phyloP scores from a whole-genome alignment of 169 alveolate species.

The Plasmodium fragile region DNA sequence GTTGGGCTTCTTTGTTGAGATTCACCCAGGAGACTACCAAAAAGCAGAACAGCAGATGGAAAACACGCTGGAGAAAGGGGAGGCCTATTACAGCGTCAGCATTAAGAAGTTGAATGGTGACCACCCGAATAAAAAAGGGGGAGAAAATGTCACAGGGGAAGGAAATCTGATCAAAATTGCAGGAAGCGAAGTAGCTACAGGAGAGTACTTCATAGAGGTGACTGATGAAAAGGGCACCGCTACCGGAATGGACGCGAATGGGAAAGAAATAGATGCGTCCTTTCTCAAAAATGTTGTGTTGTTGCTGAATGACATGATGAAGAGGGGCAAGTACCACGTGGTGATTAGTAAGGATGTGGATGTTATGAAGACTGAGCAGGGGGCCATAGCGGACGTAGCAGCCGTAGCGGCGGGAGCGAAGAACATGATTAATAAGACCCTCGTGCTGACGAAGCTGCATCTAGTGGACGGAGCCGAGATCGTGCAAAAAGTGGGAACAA shows the following conservation, averaged over 20 bases:
- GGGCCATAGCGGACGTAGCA: not conserved
- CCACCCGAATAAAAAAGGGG: not conserved
- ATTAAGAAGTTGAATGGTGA: not conserved
- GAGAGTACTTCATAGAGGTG: conserved; percentile 4
- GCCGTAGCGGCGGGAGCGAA: not conserved
- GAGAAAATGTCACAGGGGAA: not conserved
- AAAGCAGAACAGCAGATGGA: not conserved
- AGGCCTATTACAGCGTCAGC: conserved; percentile 6
- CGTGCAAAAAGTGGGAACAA: not conserved
- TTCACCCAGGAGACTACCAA: not conserved
- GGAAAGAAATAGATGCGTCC: not conserved
- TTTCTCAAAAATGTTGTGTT: conserved; percentile 2
- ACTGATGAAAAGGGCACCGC: not conserved
- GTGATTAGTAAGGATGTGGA: not conserved
- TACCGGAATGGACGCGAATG: conserved; percentile 12
- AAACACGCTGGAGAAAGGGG: not conserved
- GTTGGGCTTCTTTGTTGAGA: not conserved
- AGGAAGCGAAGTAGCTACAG: not conserved
- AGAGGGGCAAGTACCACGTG: conserved; percentile 8
- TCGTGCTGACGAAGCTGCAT: not conserved
- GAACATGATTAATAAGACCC: not conserved
- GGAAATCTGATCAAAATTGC: not conserved
- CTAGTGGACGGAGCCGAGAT: not conserved
- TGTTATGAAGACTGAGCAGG: not conserved
- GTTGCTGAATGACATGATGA: not conserved